These are phyloP conservation scores for Ceratobasidium sp. DNA, from an alignment of 1,284 basidiomycete species.

Conservation along the genomic window DNA sequence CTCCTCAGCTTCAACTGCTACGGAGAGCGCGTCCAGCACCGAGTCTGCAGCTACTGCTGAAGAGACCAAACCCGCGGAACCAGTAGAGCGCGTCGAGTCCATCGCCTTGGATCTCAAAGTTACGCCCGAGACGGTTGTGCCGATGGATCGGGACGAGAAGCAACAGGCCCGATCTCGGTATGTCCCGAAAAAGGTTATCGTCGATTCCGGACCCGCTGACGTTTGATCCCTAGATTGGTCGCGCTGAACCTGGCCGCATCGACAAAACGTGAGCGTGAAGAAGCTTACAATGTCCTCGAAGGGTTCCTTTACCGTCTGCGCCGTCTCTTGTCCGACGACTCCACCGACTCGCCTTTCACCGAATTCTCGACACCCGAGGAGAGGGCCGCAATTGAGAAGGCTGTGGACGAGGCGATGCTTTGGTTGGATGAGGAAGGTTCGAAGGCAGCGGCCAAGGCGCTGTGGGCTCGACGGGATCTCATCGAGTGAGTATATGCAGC, in stretches of 20 bases:
- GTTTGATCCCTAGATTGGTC: slow-evolving; percentile 67
- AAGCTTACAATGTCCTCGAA: slow-evolving; percentile 92
- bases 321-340: slow-evolving; percentile 79
- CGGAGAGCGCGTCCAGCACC: slow-evolving; percentile 53
- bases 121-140: slow-evolving; percentile 70
- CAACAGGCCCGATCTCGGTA: slow-evolving; percentile 73
- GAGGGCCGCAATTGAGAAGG: slow-evolving; percentile 69
- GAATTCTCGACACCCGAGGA: slow-evolving; percentile 82
- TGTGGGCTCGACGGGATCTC: slow-evolving; percentile 76
- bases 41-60: slow-evolving; percentile 50
- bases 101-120: slow-evolving; percentile 72
- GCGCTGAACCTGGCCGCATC: slow-evolving; percentile 81
- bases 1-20: slow-evolving; percentile 2
- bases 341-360: slow-evolving; percentile 74
- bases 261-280: slow-evolving; percentile 82
- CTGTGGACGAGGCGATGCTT: slow-evolving; percentile 74
- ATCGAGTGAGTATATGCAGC: slow-evolving; percentile 74
- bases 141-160: slow-evolving; percentile 80
- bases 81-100: slow-evolving; percentile 49
- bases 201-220: neutral
- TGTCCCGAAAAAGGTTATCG: slow-evolving; percentile 39
- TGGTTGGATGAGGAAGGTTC: slow-evolving; percentile 94
- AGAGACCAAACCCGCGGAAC: slow-evolving; percentile 52
- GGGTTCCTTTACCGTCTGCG: slow-evolving; percentile 91
- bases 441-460: slow-evolving; percentile 75